Evolutionary conservation across 129 eudicot genomes (phyloP).

Genomic region (Oenanthe sinensis): DNA sequence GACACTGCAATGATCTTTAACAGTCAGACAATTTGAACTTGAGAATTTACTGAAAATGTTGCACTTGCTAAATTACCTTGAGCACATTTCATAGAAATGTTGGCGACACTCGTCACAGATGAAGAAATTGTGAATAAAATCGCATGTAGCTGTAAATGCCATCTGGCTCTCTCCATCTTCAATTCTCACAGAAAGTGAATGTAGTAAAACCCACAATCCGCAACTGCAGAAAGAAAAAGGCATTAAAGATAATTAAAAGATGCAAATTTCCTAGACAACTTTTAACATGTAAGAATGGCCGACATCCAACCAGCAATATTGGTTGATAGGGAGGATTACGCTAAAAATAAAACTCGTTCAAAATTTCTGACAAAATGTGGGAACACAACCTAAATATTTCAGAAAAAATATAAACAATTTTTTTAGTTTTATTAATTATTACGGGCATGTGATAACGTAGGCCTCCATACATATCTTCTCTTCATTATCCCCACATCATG

Average conservation of each 20-base stretch:
- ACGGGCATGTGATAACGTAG: too few species aligned
- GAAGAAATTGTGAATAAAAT: constrained; percentile 72
- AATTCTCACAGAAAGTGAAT: constrained; percentile 85
- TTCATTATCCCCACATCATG: too few species aligned
- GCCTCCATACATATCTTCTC: too few species aligned
- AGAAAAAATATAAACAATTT: too few species aligned
- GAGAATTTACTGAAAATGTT: background rate
- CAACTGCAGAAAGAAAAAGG: constrained; percentile 42
- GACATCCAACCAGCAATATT: background rate
- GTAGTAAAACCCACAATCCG: constrained; percentile 88
- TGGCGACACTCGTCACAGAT: constrained; percentile 86
- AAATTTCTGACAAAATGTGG: too few species aligned
- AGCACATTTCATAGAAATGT: constrained; percentile 83
- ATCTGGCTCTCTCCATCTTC: constrained; percentile 83
- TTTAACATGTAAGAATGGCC: background rate
- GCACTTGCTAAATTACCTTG: constrained; percentile 43
- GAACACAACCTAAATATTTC: too few species aligned
- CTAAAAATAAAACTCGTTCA: background rate
- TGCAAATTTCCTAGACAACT: background rate
- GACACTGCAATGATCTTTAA: constrained; percentile 34
- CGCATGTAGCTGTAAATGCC: constrained; percentile 70
- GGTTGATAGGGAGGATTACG: background rate
- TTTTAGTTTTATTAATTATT: too few species aligned
- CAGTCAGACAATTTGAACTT: background rate
- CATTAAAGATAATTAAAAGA: background rate